Evolutionary conservation across 2,329 filamentous ascomycete species (phyloP).

Genomic region (Verticillium nubilum): DNA sequence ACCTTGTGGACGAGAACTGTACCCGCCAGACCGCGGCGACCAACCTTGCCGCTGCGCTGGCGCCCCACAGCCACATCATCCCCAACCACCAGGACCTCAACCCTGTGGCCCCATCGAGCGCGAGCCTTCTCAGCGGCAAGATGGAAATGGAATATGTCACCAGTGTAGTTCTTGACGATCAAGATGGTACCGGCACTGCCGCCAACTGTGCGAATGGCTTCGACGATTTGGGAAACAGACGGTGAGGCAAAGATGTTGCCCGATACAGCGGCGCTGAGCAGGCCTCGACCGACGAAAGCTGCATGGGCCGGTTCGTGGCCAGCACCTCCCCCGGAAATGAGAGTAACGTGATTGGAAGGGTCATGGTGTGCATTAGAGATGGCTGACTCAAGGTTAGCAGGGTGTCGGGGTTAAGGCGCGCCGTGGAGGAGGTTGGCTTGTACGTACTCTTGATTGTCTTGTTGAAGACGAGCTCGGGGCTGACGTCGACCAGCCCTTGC

Average conservation of each 20-base stretch:
- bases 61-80: conserved; percentile 63
- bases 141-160: conserved; percentile 52
- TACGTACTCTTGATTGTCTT: not conserved
- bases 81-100: conserved; percentile 32
- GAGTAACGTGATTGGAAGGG: not conserved
- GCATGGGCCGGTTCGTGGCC: conserved; percentile 62
- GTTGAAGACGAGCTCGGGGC: not conserved
- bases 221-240: conserved; percentile 56
- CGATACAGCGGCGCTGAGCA: conserved; percentile 57
- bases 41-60: conserved; percentile 57
- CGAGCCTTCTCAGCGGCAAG: conserved; percentile 16
- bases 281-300: conserved; percentile 57
- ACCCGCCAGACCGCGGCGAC: conserved; percentile 60
- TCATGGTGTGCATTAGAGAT: not conserved
- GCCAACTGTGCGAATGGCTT: conserved; percentile 49
- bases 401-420: not conserved
- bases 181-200: conserved; percentile 55
- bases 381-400: not conserved
- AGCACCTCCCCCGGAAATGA: conserved; percentile 32
- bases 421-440: not conserved
- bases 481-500: not conserved
- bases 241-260: conserved; percentile 65
- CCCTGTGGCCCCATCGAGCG: not conserved
- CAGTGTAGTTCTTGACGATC: conserved; percentile 64
- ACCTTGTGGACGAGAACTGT: conserved; percentile 63